These are phyloP conservation scores for Crithidia brevicula DNA, from an alignment of 208 protist species.

Conservation along the genomic window DNA sequence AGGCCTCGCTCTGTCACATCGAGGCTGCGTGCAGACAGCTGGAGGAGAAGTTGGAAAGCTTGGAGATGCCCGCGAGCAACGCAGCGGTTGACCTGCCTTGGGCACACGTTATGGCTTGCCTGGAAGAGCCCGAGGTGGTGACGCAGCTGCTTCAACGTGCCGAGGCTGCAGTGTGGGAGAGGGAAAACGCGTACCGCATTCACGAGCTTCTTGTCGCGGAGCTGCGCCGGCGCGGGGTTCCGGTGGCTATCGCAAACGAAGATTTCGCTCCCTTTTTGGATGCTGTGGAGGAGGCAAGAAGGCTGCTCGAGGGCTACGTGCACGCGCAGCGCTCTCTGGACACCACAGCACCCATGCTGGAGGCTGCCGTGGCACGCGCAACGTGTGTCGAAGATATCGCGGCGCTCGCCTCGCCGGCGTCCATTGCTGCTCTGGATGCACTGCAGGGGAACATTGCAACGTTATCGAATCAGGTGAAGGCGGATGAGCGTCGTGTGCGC, in stretches of 20 bases:
- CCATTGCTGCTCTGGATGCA: conserved; percentile 1
- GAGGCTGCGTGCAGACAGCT: background rate
- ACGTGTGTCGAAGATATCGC: conserved; percentile 17
- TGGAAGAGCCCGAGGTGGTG: background rate
- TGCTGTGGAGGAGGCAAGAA: background rate
- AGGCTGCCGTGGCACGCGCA: conserved; percentile 14
- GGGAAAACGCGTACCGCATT: conserved; percentile 12
- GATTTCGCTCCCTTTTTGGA: conserved; percentile 6
- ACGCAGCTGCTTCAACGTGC: conserved; percentile 21
- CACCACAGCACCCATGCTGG: conserved; percentile 15
- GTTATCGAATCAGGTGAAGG: background rate
- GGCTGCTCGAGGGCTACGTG: conserved; percentile 4
- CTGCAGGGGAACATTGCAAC: background rate
- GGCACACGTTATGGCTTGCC: conserved; percentile 11
- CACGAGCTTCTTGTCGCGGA: conserved; percentile 17
- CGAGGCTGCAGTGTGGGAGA: conserved; percentile 14
- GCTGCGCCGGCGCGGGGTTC: conserved; percentile 15
- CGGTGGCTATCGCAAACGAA: background rate
- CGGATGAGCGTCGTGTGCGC: background rate
- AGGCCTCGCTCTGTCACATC: background rate
- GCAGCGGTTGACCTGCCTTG: conserved; percentile 1
- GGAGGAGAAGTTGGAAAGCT: background rate
- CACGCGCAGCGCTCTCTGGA: background rate
- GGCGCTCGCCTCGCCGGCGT: background rate
- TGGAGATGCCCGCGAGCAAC: background rate